Evolutionary conservation across 1,139 yeast genomes (phyloP).

Genomic region (Geotrichum cucujoidarum): DNA sequence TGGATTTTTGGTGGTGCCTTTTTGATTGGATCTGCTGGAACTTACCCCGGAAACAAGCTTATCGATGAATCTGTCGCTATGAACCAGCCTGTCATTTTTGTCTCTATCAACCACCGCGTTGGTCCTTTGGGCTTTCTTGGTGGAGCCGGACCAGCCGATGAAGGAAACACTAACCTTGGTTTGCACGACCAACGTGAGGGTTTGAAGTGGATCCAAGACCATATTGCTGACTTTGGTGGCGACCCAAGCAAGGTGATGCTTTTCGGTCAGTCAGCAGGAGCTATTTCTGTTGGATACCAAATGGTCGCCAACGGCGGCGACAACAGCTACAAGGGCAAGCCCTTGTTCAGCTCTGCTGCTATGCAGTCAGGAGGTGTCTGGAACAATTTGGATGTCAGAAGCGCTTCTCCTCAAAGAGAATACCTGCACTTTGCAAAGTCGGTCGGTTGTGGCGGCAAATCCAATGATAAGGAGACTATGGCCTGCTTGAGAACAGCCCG

Average conservation of each 20-base stretch:
- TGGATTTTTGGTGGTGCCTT: conserved; percentile 35
- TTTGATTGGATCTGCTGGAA: conserved; percentile 25
- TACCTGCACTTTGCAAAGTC: conserved; percentile 16
- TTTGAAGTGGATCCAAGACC: conserved; percentile 36
- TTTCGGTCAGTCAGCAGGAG: conserved; percentile 40
- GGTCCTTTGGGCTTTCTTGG: conserved; percentile 37
- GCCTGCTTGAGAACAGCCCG: conserved; percentile 21
- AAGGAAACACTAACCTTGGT: conserved; percentile 32
- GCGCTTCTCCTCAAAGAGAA: conserved; percentile 8
- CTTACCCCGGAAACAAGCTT: conserved; percentile 12
- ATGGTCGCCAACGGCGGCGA: conserved; percentile 29
- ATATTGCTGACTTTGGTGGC: conserved; percentile 38
- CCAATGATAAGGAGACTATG: conserved; percentile 5
- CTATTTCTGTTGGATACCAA: conserved; percentile 33
- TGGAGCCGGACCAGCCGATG: conserved; percentile 26
- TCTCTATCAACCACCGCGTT: conserved; percentile 30
- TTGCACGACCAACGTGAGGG: conserved; percentile 37
- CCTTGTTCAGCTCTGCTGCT: conserved; percentile 32
- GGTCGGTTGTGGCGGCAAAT: conserved; percentile 21
- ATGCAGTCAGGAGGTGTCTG: conserved; percentile 18
- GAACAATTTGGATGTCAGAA: background rate
- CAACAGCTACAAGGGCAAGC: conserved; percentile 22
- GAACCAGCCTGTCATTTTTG: conserved; percentile 19
- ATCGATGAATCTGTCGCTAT: conserved; percentile 11
- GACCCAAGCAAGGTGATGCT: conserved; percentile 35